Conservation (phyloP, 2,329 filamentous ascomycete genomes). For the Arthroderma sp. region DNA sequence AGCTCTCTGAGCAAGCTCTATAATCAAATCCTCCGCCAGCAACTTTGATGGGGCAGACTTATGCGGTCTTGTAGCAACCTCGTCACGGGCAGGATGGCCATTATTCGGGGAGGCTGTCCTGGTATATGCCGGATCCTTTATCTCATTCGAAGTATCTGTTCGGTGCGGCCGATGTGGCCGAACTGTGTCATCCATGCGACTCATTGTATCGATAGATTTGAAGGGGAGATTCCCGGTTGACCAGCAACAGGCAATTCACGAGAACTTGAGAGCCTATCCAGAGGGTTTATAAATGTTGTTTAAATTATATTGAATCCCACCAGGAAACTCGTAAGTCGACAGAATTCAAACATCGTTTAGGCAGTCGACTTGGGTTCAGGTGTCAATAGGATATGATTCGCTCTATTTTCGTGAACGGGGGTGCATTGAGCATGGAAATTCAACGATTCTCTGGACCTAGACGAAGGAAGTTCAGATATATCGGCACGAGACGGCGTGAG, state of each 20-base stretch:
- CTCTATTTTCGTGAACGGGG: neutral
- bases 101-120: constrained; percentile 21
- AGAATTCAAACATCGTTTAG: constrained; percentile 2
- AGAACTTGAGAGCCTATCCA: neutral
- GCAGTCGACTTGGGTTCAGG: neutral
- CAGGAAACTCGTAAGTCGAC: constrained; percentile 9
- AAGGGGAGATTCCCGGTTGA: constrained; percentile 2
- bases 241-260: constrained; percentile 10
- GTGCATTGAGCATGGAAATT: neutral
- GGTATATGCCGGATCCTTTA: constrained; percentile 22
- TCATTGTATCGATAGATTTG: constrained; percentile 26
- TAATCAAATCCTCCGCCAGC: constrained; percentile 34
- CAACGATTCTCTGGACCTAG: neutral
- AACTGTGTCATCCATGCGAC: constrained; percentile 28
- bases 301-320: constrained; percentile 5
- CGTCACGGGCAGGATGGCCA: constrained; percentile 21
- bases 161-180: constrained; percentile 24
- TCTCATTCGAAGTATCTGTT: constrained; percentile 23
- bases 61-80: constrained; percentile 19
- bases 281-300: neutral
- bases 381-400: neutral
- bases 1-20: constrained; percentile 34
- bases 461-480: neutral
- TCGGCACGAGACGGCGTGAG: neutral
- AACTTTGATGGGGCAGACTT: constrained; percentile 21